Percentiles rank a stretch among this genome's conserved stretches.
These are phyloP conservation scores for Penicillium nordicum DNA, from an alignment of 2,329 filamentous ascomycete species.

Conservation along the genomic window DNA sequence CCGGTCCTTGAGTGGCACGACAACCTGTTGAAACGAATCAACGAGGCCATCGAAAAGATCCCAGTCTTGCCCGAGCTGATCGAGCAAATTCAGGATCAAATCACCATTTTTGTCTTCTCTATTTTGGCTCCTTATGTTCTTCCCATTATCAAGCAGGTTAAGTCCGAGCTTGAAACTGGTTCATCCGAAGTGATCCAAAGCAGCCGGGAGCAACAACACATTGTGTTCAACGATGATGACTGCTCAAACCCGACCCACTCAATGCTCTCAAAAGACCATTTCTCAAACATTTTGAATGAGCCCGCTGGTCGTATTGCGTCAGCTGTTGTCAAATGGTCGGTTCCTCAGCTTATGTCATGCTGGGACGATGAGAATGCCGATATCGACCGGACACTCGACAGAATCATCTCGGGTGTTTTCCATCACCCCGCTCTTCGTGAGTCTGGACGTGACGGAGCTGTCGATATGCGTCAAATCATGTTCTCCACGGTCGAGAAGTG, in stretches of 20 bases:
- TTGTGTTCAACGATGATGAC: conserved; percentile 78
- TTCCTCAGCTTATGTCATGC: conserved; percentile 82
- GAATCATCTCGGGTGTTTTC: conserved; percentile 77
- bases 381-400: conserved; percentile 65
- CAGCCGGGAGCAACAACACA: conserved; percentile 76
- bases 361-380: conserved; percentile 77
- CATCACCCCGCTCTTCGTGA: conserved; percentile 81
- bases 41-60: conserved; percentile 75
- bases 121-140: conserved; percentile 83
- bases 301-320: conserved; percentile 79
- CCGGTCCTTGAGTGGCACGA: conserved; percentile 91
- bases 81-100: conserved; percentile 80
- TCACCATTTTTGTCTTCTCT: conserved; percentile 88
- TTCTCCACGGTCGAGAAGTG: conserved; percentile 77
- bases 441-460: conserved; percentile 65
- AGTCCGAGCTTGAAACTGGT: conserved; percentile 79
- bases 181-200: conserved; percentile 84
- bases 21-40: conserved; percentile 75
- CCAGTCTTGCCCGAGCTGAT: conserved; percentile 80
- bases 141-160: conserved; percentile 81
- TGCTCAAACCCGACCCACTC: conserved; percentile 85
- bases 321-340: conserved; percentile 75
- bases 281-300: conserved; percentile 86
- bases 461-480: conserved; percentile 71
- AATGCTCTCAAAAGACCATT: conserved; percentile 95